Base-by-base conservation (phyloP, 352 stramenopile genomes). In the Hyaloperonospora brassicae region DNA sequence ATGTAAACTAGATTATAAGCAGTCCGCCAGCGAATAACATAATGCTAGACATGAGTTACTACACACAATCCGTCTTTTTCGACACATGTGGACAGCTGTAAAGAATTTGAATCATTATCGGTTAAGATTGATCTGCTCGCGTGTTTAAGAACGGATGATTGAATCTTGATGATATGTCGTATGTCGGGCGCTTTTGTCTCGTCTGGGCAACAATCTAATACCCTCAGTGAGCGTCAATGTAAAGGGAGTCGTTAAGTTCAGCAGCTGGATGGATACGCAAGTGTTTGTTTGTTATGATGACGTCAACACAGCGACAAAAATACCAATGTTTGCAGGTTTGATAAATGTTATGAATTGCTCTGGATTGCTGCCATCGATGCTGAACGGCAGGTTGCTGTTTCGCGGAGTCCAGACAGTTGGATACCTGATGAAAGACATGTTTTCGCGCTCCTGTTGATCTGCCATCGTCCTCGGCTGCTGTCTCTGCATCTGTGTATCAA, bases 361-460 rank as follows among this genome's bases (percentile, higher is more conserved):
- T 45, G 85, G 85, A 1, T 48, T 87, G 25, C 55, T 95, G 21
- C 85, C 85, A 0, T 83, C 81, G 0, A 76, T 88, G 39, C 70
- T 93, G 47, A 92, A 93, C 23, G 85, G 85, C 0, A 84, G 93
- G 73, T 59, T 93, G 36, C 85, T 83, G 4, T 95, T 95, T 59
- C 91, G 84, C 39, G 81, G 54, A 2, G n/a, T 68, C 91, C 23
- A 53, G 40, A 68, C 79, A 21, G 44, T 86, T 30, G 83, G 81
- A 5, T 96, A 94, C 64, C 41, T 89, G 7, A 57, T 85, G 23
- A 64, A 95, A 40, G 75, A 87, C 53, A 51, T 84, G 87, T 93
- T 52, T 96, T 93, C 55, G 64, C 62, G 31, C 62, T 87, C 11
- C 52, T 95, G 50, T 59, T 95, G 30, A 72, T 70, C 22, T 66